A percentile compares a stretch with the other conserved stretches of the same genome.
phyloP scores from a whole-genome alignment of 257 asterid genomes.

The Knoxia roxburghii region DNA sequence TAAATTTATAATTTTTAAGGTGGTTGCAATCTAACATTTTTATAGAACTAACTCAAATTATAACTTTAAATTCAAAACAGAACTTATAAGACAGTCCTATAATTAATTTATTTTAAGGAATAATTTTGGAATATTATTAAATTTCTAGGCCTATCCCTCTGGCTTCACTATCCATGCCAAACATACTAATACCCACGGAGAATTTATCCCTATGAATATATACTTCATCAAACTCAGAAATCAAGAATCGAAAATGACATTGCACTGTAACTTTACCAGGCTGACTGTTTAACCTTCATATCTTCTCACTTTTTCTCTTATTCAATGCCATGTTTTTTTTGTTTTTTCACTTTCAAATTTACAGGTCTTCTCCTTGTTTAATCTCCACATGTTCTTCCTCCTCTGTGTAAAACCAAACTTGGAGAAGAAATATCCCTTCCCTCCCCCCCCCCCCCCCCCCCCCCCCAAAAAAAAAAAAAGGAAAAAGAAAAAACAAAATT shows the following conservation, averaged over 20 bases:
- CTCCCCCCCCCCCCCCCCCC: too few relatives aligned
- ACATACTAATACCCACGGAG: constrained; percentile 39
- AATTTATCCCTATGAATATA: constrained; percentile 23
- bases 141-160: neutral
- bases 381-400: constrained; percentile 3
- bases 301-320: neutral
- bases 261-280: constrained; percentile 49
- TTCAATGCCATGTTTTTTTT: neutral
- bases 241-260: constrained; percentile 57
- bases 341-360: neutral
- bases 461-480: too few relatives aligned
- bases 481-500: neutral
- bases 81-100: neutral
- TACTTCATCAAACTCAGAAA: constrained; percentile 29
- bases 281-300: constrained; percentile 36
- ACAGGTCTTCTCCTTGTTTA: neutral
- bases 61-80: too few relatives aligned
- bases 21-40: too few relatives aligned
- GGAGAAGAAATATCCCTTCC: too few relatives aligned
- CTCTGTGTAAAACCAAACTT: neutral
- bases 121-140: neutral
- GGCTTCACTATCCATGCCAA: neutral
- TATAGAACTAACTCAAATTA: too few relatives aligned
- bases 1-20: too few relatives aligned
- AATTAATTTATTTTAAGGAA: neutral